These are phyloP conservation scores for Monilinia laxa DNA, from an alignment of 2,329 filamentous ascomycete species.

Conservation along the genomic window DNA sequence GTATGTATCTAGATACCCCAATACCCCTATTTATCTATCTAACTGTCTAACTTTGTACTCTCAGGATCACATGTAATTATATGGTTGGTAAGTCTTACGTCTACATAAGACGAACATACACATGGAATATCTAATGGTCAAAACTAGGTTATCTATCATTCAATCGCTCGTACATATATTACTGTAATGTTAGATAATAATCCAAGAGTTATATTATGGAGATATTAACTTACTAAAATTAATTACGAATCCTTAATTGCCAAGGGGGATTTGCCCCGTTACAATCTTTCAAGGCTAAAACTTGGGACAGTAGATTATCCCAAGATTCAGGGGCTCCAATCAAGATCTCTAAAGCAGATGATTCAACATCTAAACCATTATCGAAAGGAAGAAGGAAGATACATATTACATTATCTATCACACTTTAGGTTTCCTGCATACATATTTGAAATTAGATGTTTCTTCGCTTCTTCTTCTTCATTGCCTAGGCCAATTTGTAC, in stretches of 20 bases:
- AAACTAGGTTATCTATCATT: no score
- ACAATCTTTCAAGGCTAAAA: background rate
- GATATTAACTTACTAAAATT: background rate
- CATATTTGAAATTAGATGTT: background rate
- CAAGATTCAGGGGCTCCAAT: constrained; percentile 3
- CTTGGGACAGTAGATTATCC: background rate
- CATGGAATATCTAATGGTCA: no score
- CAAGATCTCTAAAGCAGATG: background rate
- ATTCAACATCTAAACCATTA: background rate
- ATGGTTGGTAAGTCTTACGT: no score
- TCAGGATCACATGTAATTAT: no score
- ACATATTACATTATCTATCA: background rate
- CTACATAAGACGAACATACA: no score
- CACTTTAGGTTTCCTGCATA: background rate
- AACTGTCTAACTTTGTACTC: no score
- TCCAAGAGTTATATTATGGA: no score
- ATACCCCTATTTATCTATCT: no score
- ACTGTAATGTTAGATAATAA: no score
- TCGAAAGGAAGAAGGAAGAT: background rate
- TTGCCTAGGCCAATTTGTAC: no score
- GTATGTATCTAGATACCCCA: no score
- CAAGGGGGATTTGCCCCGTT: background rate
- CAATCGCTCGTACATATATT: no score
- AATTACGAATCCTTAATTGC: background rate
- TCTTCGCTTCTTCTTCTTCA: background rate